These are phyloP conservation scores for Acanthamoeba polyphaga DNA, from an alignment of 208 protist species.

Conservation along the genomic window DNA sequence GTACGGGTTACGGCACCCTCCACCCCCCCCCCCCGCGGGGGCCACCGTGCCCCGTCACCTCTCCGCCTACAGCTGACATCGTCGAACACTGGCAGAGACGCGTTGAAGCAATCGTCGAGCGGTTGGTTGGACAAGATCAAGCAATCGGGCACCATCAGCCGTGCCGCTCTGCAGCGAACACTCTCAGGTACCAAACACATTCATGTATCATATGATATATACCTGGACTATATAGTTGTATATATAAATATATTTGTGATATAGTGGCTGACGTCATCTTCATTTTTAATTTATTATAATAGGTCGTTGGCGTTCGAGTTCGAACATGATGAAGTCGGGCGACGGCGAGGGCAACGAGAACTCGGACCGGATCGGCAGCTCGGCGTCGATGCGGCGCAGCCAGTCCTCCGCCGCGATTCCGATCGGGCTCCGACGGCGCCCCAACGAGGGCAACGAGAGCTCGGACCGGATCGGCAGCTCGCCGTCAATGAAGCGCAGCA, in stretches of 20 bases:
- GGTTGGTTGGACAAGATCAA: slow-evolving; percentile 1
- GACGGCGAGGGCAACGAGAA: not conserved
- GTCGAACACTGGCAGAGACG: not conserved
- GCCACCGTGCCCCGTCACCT: too few relatives aligned
- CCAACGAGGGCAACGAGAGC: not conserved
- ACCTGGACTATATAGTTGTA: not conserved
- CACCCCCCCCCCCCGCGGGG: too few relatives aligned
- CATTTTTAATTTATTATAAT: not conserved
- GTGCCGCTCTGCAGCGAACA: slow-evolving; percentile 16
- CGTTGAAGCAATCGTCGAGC: not conserved
- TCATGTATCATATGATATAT: too few relatives aligned
- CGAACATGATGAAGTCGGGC: not conserved
- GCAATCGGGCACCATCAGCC: slow-evolving; percentile 14
- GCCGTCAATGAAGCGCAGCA: not conserved
- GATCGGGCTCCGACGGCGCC: not conserved
- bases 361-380: not conserved
- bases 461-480: not conserved
- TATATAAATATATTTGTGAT: not conserved
- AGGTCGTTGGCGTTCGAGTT: slow-evolving; percentile 9
- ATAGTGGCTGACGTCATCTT: not conserved
- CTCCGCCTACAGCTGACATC: not conserved
- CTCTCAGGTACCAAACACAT: not conserved
- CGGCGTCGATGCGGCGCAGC: not conserved
- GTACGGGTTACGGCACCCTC: not conserved
- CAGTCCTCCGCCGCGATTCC: not conserved